These are phyloP conservation scores for Tetrahymena borealis DNA, from an alignment of 73 alveolate species.

Conservation along the genomic window DNA sequence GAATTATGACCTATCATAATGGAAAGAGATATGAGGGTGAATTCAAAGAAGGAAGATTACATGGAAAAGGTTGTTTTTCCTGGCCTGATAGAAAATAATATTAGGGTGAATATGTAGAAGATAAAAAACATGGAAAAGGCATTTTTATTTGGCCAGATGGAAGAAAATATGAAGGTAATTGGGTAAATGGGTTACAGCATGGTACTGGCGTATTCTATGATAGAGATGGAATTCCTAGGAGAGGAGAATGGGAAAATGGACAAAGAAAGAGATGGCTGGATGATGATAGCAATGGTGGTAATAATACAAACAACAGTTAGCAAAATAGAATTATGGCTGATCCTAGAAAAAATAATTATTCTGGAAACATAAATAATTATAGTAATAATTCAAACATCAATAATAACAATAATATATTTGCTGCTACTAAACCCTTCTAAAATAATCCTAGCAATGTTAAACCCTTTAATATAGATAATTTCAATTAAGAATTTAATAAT, in stretches of 20 bases:
- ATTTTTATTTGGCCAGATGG: constrained; percentile 55
- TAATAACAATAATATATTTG: not conserved
- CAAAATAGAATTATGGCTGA: not conserved
- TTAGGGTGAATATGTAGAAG: constrained; percentile 52
- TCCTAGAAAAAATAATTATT: not conserved
- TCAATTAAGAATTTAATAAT: not conserved
- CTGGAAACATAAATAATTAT: not conserved
- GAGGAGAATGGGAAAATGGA: constrained; percentile 46
- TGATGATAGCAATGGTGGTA: not conserved
- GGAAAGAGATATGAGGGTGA: constrained; percentile 37
- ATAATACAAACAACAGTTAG: too few relatives aligned
- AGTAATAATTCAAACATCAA: not conserved
- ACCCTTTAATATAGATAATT: not conserved
- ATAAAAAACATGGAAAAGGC: constrained; percentile 63
- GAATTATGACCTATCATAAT: constrained; percentile 22
- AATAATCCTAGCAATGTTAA: not conserved
- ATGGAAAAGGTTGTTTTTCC: constrained; percentile 47
- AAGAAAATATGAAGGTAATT: constrained; percentile 46
- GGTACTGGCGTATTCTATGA: constrained; percentile 44
- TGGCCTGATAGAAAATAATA: constrained; percentile 66
- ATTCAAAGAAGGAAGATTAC: constrained; percentile 37
- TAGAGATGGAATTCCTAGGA: constrained; percentile 34
- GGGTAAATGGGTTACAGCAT: constrained; percentile 56
- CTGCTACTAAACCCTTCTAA: not conserved
- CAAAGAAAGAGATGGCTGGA: constrained; percentile 31